Percentiles rank a stretch among this genome's conserved stretches.
phyloP scores from a whole-genome alignment of 1,284 basidiomycete genomes.

The Rhodotorula sp. region DNA sequence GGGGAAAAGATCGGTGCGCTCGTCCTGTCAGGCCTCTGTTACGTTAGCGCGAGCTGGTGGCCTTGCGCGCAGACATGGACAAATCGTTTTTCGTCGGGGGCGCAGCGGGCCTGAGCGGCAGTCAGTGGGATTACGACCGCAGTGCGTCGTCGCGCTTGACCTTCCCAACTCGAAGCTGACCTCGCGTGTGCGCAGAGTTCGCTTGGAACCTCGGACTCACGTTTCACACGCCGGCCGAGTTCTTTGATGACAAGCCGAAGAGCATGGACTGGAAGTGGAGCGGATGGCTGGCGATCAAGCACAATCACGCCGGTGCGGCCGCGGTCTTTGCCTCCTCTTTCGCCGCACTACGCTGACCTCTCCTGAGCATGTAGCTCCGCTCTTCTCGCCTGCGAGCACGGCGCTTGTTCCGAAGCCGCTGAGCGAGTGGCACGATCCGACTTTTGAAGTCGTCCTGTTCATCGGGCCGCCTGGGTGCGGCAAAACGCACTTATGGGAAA shows the following conservation, averaged over 20 bases:
- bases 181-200: slow-evolving; percentile 57
- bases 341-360: slow-evolving; percentile 38
- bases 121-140: slow-evolving; percentile 77
- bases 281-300: slow-evolving; percentile 7
- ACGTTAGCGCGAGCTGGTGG: neutral
- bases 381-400: slow-evolving; percentile 62
- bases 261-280: neutral
- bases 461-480: slow-evolving; percentile 83
- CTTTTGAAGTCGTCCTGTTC: slow-evolving; percentile 69
- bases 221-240: slow-evolving; percentile 76
- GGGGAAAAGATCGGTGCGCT: slow-evolving; percentile 70
- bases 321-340: neutral
- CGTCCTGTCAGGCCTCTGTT: no score
- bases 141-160: slow-evolving; percentile 48
- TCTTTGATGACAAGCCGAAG: slow-evolving; percentile 62
- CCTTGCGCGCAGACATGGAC: slow-evolving; percentile 60
- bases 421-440: slow-evolving; percentile 29
- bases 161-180: neutral
- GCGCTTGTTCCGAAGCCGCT: slow-evolving; percentile 59
- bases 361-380: slow-evolving; percentile 56
- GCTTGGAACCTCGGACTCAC: slow-evolving; percentile 68
- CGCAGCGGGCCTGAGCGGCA: slow-evolving; percentile 73
- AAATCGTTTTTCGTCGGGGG: slow-evolving; percentile 82
- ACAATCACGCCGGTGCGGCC: slow-evolving; percentile 11
- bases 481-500: slow-evolving; percentile 76